phyloP scores from a whole-genome alignment of 768 basidiomycete genomes.

The Suillus occidentalis region DNA sequence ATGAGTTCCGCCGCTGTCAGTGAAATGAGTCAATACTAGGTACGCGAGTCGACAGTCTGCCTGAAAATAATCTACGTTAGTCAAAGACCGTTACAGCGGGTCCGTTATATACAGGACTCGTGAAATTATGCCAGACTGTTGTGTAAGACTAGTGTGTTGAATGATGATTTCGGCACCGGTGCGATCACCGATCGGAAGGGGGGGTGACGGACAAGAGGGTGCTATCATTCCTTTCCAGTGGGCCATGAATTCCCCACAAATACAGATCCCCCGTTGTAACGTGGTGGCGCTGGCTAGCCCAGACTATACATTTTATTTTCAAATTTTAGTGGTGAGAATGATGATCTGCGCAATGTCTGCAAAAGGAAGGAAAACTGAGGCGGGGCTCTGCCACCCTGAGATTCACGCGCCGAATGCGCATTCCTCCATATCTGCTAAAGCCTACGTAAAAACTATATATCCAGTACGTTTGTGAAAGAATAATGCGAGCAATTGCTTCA shows the following conservation, averaged over 20 bases:
- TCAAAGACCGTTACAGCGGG: not conserved
- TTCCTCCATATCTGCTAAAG: not conserved
- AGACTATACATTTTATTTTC: not conserved
- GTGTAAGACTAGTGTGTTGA: too few relatives aligned
- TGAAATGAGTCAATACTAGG: not conserved
- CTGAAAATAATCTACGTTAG: not conserved
- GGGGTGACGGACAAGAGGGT: not conserved
- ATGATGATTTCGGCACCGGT: not conserved
- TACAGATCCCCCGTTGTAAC: not conserved
- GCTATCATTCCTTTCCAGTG: not conserved
- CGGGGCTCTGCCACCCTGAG: not conserved
- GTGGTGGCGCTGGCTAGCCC: not conserved
- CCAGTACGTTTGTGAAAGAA: not conserved
- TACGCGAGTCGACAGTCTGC: not conserved
- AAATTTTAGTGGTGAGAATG: not conserved
- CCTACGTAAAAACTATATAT: not conserved
- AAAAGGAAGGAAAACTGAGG: not conserved
- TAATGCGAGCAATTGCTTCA: constrained; percentile 4
- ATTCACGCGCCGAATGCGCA: not conserved
- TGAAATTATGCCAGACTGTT: not conserved
- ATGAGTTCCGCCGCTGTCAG: not conserved
- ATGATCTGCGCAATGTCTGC: not conserved
- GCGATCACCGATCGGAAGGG: not conserved
- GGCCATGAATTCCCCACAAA: not conserved
- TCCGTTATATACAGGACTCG: not conserved